Conservation (phyloP, 2,329 filamentous ascomycete species). For the Colletotrichum magnum region DNA sequence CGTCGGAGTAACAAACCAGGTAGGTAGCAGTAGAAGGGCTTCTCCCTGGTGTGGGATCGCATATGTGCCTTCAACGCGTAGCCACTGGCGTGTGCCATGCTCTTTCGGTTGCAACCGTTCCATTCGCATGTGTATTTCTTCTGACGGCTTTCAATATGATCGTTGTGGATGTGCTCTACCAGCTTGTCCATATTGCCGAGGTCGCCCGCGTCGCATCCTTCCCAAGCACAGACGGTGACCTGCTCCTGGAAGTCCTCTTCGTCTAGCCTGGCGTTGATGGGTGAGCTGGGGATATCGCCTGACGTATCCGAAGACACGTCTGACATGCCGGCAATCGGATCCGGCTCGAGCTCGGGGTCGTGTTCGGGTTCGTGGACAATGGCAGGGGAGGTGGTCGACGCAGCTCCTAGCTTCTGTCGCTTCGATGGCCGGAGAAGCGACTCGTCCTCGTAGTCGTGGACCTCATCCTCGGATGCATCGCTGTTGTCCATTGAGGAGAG, state of each 20-base stretch:
- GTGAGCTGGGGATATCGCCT: constrained; percentile 83
- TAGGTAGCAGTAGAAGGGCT: constrained; percentile 96
- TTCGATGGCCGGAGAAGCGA: constrained; percentile 51
- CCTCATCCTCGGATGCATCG: constrained; percentile 41
- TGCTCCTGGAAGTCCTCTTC: constrained; percentile 85
- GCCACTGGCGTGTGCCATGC: constrained; percentile 91
- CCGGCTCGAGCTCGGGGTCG: constrained; percentile 55
- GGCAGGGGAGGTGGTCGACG: constrained; percentile 61
- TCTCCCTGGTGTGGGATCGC: constrained; percentile 97
- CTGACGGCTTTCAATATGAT: constrained; percentile 92
- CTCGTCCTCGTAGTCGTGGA: constrained; percentile 45
- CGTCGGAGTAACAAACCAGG: constrained; percentile 74
- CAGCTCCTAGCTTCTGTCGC: constrained; percentile 53
- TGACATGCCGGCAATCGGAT: constrained; percentile 71
- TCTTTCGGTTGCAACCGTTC: constrained; percentile 90
- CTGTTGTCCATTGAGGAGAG: constrained; percentile 40
- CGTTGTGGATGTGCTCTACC: constrained; percentile 89
- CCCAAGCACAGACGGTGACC: constrained; percentile 84
- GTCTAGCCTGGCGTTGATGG: constrained; percentile 75
- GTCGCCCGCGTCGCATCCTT: constrained; percentile 79
- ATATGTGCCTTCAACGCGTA: constrained; percentile 98
- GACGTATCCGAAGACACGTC: constrained; percentile 93
- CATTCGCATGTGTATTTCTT: constrained; percentile 99
- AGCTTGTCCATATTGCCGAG: constrained; percentile 85
- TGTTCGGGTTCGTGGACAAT: constrained; percentile 45